phyloP scores from a whole-genome alignment of 306 rosid species.

The Sophora flavescens region DNA sequence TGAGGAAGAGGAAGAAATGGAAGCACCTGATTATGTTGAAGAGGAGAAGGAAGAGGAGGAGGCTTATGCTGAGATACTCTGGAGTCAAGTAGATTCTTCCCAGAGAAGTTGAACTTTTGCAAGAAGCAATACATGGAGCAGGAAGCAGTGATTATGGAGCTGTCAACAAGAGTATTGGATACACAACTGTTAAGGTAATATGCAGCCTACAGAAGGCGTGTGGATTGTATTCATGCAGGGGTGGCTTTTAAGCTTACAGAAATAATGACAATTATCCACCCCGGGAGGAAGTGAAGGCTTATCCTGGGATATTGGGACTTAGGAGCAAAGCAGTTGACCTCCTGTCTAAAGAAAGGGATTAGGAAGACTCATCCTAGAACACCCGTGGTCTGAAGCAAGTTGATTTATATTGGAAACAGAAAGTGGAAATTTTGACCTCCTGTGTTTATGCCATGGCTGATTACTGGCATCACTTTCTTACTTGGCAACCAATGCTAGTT shows the following conservation, averaged over 20 bases:
- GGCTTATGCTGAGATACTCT: conserved; percentile 71
- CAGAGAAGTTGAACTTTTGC: conserved; percentile 50
- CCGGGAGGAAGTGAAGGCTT: not conserved
- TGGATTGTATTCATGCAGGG: conserved; percentile 8
- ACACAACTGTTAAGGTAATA: conserved; percentile 22
- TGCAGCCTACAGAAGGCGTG: not conserved
- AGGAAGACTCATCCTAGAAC: conserved; percentile 9
- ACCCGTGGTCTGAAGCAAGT: conserved; percentile 6
- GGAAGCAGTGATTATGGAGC: conserved; percentile 17
- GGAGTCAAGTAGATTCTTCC: conserved; percentile 75
- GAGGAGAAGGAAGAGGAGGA: conserved; percentile 87
- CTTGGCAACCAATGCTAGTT: conserved; percentile 5
- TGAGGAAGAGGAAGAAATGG: conserved; percentile 68
- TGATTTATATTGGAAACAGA: conserved; percentile 35
- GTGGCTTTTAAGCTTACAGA: conserved; percentile 19
- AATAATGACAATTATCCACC: conserved; percentile 10
- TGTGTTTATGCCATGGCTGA: conserved; percentile 21
- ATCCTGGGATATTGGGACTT: conserved; percentile 25
- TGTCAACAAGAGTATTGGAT: conserved; percentile 3
- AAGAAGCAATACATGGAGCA: conserved; percentile 39
- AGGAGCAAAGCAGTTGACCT: conserved; percentile 24
- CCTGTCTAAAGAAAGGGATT: conserved; percentile 26
- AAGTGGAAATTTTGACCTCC: conserved; percentile 9
- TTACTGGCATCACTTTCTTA: conserved; percentile 24
- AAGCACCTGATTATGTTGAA: conserved; percentile 52